A percentile compares a stretch with the other conserved stretches of the same genome.
Evolutionary conservation across 179 eudicot species (phyloP).

Genomic region (Sideroxylon spinosum): DNA sequence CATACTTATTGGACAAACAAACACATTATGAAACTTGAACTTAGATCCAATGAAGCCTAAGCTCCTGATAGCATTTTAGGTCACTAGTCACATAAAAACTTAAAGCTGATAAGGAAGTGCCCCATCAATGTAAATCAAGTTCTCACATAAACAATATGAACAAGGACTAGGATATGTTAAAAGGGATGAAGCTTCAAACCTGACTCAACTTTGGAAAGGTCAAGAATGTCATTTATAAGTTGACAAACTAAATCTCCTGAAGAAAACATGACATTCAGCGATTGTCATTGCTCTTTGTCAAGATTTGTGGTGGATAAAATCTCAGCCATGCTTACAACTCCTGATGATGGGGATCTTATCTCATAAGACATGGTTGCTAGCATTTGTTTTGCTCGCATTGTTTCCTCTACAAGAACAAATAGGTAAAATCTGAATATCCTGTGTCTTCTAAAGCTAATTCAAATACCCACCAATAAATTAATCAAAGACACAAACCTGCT

Average conservation of each 20-base stretch:
- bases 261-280: constrained; percentile 78
- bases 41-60: background rate
- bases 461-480: constrained; percentile 1
- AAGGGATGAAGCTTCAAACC: constrained; percentile 39
- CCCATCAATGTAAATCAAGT: background rate
- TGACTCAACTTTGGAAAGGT: constrained; percentile 95
- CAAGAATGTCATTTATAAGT: constrained; percentile 90
- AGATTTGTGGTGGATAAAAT: constrained; percentile 70
- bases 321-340: constrained; percentile 95
- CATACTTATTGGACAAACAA: background rate
- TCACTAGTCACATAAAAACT: background rate
- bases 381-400: constrained; percentile 94
- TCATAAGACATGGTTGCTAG: constrained; percentile 98
- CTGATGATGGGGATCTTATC: constrained; percentile 88
- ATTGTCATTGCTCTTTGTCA: constrained; percentile 66
- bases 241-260: constrained; percentile 89
- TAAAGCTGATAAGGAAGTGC: background rate
- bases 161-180: background rate
- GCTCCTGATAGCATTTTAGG: background rate
- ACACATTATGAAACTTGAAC: background rate
- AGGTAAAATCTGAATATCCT: background rate
- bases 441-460: background rate
- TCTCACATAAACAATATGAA: constrained; percentile 1
- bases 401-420: constrained; percentile 61
- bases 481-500: constrained; percentile 42